Base-by-base conservation (phyloP, 352 stramenopile genomes). In the Albugo laibachii region DNA sequence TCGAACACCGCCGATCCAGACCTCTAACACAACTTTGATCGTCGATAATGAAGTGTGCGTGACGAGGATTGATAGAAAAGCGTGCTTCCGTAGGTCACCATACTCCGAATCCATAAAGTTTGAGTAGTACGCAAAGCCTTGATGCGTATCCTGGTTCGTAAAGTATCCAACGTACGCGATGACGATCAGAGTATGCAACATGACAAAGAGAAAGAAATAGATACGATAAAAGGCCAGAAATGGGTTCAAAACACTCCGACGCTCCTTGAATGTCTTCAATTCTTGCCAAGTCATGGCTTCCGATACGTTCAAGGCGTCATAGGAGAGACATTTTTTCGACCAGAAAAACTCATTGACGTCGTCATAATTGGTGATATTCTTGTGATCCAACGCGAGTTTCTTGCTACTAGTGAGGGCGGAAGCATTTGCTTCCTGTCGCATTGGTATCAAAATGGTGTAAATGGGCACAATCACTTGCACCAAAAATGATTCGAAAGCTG, bases 261-360 rank as follows among this genome's bases (percentile, higher is more conserved):
- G 67, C 55, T 92, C 78, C 47, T 83, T 79, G 66, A 88, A 91
- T 34, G 78, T 86, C 65, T 91, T 91, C 56, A 68, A 68, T 24
- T 85, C 69, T 14, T 63, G 66, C 20, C 62, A 45, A 35, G 68
- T 62, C 45, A 89, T 61, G 16, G 79, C 80, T 27, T 79, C 69
- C 0, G 77, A 73, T 2, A 87, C 71, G 38, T 80, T 89, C 37
- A 69, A 66, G 48, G 87, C 74, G 55, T 92, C 75, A 59, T 86
- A 92, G 36, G 79, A 47, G 5, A 92, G 61, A 38, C 80, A 91
- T 16, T 59, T 61, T 31, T 66, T 57, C 44, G 59, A 67, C 80
- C 80, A 92, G 56, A 92, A 92, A 51, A 92, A 91, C 59, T 92
- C 80, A 59, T 92, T 92, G 47, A 88, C 67, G 54, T 92, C 80